Conservation (phyloP, 2,329 filamentous ascomycete species). For the Malbranchea zuffiana region DNA sequence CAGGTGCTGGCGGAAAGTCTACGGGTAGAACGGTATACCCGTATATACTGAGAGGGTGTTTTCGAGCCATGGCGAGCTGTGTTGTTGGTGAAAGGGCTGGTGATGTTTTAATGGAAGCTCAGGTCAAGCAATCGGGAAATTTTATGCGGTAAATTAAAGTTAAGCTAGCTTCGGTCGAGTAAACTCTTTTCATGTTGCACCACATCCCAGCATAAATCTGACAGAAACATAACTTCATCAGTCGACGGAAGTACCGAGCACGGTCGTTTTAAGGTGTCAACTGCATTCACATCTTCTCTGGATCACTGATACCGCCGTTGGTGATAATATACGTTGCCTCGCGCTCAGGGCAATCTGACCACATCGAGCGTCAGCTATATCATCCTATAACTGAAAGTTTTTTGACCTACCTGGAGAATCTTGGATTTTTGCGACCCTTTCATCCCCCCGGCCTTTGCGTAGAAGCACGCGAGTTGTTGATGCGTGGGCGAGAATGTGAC, state of each 20-base stretch:
- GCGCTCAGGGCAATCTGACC: conserved; percentile 54
- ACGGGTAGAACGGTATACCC: conserved; percentile 63
- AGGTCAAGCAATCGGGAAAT: too few species aligned
- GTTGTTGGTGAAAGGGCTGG: too few species aligned
- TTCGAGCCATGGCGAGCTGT: conserved; percentile 5
- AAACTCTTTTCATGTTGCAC: too few species aligned
- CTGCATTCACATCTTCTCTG: conserved; percentile 45
- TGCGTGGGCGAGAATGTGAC: conserved; percentile 58
- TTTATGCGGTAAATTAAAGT: too few species aligned
- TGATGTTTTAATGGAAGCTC: too few species aligned
- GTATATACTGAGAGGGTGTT: conserved; percentile 28
- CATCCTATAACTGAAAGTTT: background rate
- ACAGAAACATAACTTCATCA: too few species aligned
- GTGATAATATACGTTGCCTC: conserved; percentile 63
- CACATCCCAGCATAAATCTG: too few species aligned
- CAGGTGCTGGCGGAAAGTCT: conserved; percentile 51
- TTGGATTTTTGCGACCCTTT: conserved; percentile 58
- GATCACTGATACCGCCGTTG: conserved; percentile 56
- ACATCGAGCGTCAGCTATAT: conserved; percentile 1
- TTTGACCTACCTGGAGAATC: conserved; percentile 49
- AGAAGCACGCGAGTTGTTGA: conserved; percentile 56
- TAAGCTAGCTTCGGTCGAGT: too few species aligned
- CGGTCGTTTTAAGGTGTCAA: too few species aligned
- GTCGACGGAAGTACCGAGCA: too few species aligned
- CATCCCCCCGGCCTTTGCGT: conserved; percentile 57